Conservation (phyloP, 192 early-diverging fungal species). For the Umbelopsis isabellina region DNA sequence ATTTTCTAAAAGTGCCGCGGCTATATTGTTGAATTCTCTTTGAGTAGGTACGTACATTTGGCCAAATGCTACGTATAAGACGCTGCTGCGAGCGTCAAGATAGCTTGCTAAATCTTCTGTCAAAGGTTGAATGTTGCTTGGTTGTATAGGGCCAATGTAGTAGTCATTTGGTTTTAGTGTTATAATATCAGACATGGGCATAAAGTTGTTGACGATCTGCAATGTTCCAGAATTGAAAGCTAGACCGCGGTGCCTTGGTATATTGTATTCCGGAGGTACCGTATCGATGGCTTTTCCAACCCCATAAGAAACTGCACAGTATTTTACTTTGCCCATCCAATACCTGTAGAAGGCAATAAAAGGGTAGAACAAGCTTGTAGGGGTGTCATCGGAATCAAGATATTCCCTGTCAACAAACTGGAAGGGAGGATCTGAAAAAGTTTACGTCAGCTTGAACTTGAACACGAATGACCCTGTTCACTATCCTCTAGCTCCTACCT, state of each 20-base stretch:
- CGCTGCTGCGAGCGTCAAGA: slow-evolving; percentile 13
- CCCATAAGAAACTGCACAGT: no score
- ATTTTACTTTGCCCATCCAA: no score
- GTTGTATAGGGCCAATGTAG: slow-evolving; percentile 35
- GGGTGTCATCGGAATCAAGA: no score
- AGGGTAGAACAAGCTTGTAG: no score
- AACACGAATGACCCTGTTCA: no score
- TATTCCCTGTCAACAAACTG: no score
- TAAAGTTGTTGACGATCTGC: background rate
- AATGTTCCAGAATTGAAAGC: background rate
- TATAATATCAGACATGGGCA: background rate
- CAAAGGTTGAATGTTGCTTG: background rate
- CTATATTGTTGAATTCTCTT: slow-evolving; percentile 16
- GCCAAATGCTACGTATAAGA: slow-evolving; percentile 36
- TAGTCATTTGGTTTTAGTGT: background rate
- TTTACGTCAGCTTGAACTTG: no score
- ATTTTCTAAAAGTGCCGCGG: slow-evolving; percentile 8
- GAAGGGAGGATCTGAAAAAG: no score
- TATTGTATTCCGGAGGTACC: background rate
- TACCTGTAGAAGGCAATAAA: no score
- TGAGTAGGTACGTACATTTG: background rate
- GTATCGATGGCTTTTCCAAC: no score
- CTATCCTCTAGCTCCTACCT: background rate
- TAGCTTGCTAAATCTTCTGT: background rate
- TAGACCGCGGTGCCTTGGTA: background rate